Percentiles rank a stretch among this genome's conserved stretches.
phyloP scores from a whole-genome alignment of 176 grass and related monocot species.

The Phragmites australis region DNA sequence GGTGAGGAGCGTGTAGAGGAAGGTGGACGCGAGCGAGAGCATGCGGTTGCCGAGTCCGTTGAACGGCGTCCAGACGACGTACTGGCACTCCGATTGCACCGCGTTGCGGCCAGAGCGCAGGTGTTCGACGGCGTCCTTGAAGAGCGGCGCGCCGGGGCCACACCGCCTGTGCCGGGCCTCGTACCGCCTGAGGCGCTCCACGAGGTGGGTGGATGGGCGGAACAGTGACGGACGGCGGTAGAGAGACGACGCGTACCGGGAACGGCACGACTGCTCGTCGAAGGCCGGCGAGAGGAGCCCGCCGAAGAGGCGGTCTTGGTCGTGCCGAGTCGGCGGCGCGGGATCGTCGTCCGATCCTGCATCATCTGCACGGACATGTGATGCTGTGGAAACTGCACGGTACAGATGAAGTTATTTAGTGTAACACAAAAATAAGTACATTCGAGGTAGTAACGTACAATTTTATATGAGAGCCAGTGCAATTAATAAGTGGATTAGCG shows the following conservation, averaged over 20 bases:
- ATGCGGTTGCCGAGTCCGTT: conserved; percentile 83
- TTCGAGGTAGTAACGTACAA: background rate
- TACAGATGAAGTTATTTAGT: background rate
- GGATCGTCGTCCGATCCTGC: background rate
- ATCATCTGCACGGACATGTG: background rate
- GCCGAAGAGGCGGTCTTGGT: conserved; percentile 52
- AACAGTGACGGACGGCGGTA: conserved; percentile 50
- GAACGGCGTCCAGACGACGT: conserved; percentile 56
- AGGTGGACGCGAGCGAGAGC: conserved; percentile 61
- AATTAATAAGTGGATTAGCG: too few species aligned
- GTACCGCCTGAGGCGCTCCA: conserved; percentile 56
- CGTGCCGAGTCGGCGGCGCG: background rate
- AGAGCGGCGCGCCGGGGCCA: conserved; percentile 49
- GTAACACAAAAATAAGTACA: background rate
- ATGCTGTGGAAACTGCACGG: conserved; percentile 20
- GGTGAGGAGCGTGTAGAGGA: conserved; percentile 84
- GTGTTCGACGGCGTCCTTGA: conserved; percentile 44
- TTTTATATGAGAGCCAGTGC: too few species aligned
- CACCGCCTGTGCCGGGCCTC: conserved; percentile 68
- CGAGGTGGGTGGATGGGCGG: conserved; percentile 51
- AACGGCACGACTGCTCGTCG: conserved; percentile 46
- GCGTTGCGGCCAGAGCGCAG: conserved; percentile 56
- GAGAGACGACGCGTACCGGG: conserved; percentile 40
- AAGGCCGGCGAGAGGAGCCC: conserved; percentile 61
- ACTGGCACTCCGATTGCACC: conserved; percentile 53